Conservation (phyloP, 176 grass and related monocot species). For the Phragmites australis region DNA sequence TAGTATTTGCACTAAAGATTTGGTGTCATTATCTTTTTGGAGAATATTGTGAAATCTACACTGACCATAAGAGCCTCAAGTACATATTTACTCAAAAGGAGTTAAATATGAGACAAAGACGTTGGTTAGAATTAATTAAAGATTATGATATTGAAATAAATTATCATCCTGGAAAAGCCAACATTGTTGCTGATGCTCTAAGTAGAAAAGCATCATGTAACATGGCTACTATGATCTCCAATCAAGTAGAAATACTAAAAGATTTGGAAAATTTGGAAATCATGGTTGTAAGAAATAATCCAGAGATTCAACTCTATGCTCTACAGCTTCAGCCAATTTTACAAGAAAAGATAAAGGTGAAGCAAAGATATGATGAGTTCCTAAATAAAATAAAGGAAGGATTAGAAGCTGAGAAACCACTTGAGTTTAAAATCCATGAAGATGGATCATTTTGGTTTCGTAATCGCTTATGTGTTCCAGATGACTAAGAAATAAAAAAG, state of each 20-base stretch:
- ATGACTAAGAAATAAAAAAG: background rate
- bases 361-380: background rate
- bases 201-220: background rate
- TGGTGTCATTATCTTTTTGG: background rate
- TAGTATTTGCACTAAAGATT: background rate
- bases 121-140: background rate
- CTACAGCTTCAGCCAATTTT: background rate
- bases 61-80: background rate
- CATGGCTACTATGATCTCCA: too few species aligned
- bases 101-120: background rate
- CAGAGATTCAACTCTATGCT: too few species aligned
- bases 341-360: background rate
- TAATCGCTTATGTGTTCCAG: background rate
- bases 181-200: background rate
- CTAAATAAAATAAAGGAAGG: background rate
- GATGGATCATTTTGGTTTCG: background rate
- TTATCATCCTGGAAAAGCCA: background rate
- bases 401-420: background rate
- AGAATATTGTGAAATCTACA: background rate
- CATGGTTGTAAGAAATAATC: background rate
- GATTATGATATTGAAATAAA: background rate
- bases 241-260: background rate
- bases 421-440: background rate
- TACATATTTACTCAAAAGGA: background rate
- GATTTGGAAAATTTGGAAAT: background rate